Percentiles rank a stretch among this genome's conserved stretches.
These are phyloP conservation scores for Artemisia annua DNA, from an alignment of 129 eudicot genomes.

Conservation along the genomic window DNA sequence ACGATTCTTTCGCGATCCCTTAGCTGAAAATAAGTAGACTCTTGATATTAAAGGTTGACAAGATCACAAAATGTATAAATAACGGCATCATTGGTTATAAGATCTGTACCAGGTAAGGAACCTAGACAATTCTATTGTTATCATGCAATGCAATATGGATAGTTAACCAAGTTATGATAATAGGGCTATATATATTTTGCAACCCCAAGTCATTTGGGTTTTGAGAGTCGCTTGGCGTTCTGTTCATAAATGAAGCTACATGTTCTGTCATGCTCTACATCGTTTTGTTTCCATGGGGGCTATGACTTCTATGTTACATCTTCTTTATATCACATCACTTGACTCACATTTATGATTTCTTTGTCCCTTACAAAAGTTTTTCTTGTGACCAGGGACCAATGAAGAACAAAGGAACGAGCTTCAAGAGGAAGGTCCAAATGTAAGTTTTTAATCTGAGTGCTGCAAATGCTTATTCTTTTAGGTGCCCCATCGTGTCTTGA, in stretches of 20 bases:
- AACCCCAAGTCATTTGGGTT: too few relatives aligned
- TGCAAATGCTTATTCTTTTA: not conserved
- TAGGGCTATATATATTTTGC: too few relatives aligned
- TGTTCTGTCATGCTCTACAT: too few relatives aligned
- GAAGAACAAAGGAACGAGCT: slow-evolving; percentile 36
- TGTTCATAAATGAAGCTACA: too few relatives aligned
- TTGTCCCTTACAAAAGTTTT: slow-evolving; percentile 17
- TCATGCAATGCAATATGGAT: not conserved
- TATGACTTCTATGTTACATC: too few relatives aligned
- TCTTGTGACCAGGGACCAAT: slow-evolving; percentile 39
- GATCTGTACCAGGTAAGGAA: not conserved
- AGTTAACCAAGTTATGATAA: not conserved
- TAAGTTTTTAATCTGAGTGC: slow-evolving; percentile 35
- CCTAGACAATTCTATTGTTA: not conserved
- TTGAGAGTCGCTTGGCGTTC: too few relatives aligned
- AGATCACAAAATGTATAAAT: not conserved
- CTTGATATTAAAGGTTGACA: not conserved
- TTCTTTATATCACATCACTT: too few relatives aligned
- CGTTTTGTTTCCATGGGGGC: too few relatives aligned
- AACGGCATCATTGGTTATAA: not conserved
- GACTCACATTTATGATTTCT: too few relatives aligned
- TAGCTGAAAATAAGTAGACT: slow-evolving; percentile 1
- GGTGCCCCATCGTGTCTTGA: not conserved
- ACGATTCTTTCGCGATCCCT: not conserved
- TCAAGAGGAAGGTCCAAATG: slow-evolving; percentile 41